Base-by-base conservation (phyloP, 2,329 filamentous ascomycete species). In the Colletotrichum sp. region DNA sequence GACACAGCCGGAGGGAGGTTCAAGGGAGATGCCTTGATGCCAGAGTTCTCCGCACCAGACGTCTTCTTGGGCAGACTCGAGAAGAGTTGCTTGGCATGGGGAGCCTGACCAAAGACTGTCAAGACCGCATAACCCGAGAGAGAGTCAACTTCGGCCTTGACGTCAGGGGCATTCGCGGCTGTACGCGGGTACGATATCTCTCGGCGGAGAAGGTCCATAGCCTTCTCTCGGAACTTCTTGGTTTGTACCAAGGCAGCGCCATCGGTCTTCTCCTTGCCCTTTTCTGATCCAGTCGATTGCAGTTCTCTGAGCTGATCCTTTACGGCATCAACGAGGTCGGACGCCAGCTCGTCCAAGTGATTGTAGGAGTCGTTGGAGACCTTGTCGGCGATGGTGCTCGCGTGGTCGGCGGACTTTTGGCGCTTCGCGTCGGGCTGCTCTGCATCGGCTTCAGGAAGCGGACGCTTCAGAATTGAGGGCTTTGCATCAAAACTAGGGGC, bases 11-110 rank as follows among this genome's bases (percentile, higher is more conserved):
- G 93, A 0, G 96, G 96, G 30, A 98, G 86, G 24, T 65, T 68
- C 9, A 67, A 34, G 3, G 62, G 44, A 8, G 67, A 44, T 13
- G 32, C 34, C 24, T 62, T 71, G 68, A 34, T 52, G 26, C n/a
- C 28, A 16, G 66, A 71, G 13, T 18, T 28, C 24, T 88, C 90
- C 49, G 90, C 88, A 80, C 95, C 93, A 68, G 91, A 89, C 12
- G 95, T 85, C 13, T 89, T 86, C 64, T 84, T 85, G 10, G 85
- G 95, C 66, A 98, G 87, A 83, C 96, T 98, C 6, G 96, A 98
- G 83, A 97, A 98, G 6, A 98, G 88, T 76, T 96, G 94, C 79
- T 93, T 93, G 44, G 94, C 90, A 62, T 92, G 92, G 3, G 93
- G 92, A 55, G 94, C 94, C 79, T 93, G 94, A 71, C 95, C 95